Conservation (phyloP, 2,329 filamentous ascomycete genomes). For the Verruconis gallopava region DNA sequence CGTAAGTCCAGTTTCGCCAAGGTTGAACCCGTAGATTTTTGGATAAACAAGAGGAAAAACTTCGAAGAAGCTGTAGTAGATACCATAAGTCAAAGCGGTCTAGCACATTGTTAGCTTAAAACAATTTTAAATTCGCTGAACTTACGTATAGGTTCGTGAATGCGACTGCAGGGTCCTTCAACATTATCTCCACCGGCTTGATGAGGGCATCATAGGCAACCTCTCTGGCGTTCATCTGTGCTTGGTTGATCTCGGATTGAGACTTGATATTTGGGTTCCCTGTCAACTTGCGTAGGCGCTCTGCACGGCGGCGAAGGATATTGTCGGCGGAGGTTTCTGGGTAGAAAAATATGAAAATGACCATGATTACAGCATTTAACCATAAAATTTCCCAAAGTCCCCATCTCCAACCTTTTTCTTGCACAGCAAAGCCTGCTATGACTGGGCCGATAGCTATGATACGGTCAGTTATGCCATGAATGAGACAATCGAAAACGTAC, state of each 20-base stretch:
- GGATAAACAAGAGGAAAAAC: conserved; percentile 28
- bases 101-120: conserved; percentile 11
- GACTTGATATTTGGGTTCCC: conserved; percentile 44
- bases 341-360: conserved; percentile 18
- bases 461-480: too few relatives aligned
- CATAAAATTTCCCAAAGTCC: conserved; percentile 18
- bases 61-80: conserved; percentile 16
- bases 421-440: conserved; percentile 16
- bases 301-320: conserved; percentile 48
- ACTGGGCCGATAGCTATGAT: conserved; percentile 17
- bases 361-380: conserved; percentile 14
- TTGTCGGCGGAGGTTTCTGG: conserved; percentile 40
- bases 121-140: conserved; percentile 6
- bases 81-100: conserved; percentile 21
- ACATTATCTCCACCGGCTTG: conserved; percentile 38
- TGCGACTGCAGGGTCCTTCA: conserved; percentile 26
- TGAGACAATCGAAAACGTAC: too few relatives aligned
- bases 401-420: conserved; percentile 17
- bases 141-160: conserved; percentile 9
- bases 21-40: conserved; percentile 26
- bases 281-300: conserved; percentile 47
- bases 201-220: conserved; percentile 44
- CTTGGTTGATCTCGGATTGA: conserved; percentile 51
- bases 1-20: conserved; percentile 21
- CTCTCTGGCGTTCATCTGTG: conserved; percentile 34